These are phyloP conservation scores for Mycosphaerella arachidis DNA, from an alignment of 2,329 filamentous ascomycete species.

Conservation along the genomic window DNA sequence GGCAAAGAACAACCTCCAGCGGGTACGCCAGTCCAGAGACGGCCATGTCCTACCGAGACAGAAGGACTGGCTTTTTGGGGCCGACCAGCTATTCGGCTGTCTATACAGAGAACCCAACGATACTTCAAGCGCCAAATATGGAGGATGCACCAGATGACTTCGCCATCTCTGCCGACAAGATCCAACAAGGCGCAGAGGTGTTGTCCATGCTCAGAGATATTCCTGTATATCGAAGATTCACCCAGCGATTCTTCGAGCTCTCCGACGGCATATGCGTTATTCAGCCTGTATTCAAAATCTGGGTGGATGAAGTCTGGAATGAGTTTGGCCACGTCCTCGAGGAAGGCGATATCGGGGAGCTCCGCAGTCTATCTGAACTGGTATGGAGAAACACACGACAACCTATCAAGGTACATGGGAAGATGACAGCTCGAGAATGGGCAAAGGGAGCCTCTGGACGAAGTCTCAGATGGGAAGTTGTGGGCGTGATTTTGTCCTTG, in stretches of 20 bases:
- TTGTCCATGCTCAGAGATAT: slow-evolving; percentile 31
- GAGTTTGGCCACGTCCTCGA: slow-evolving; percentile 28
- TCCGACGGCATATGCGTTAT: slow-evolving; percentile 33
- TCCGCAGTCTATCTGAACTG: slow-evolving; percentile 37
- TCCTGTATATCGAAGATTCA: slow-evolving; percentile 29
- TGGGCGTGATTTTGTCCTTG: slow-evolving; percentile 38
- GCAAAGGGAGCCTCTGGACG: slow-evolving; percentile 37
- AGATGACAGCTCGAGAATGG: slow-evolving; percentile 39
- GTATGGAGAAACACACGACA: slow-evolving; percentile 41
- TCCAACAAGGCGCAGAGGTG: slow-evolving; percentile 33
- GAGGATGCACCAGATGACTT: slow-evolving; percentile 23
- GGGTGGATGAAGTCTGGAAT: slow-evolving; percentile 36
- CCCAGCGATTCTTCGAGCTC: slow-evolving; percentile 30
- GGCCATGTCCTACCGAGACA: slow-evolving; percentile 26
- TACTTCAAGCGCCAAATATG: slow-evolving; percentile 22
- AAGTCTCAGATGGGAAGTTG: slow-evolving; percentile 42
- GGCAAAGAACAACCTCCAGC: neutral
- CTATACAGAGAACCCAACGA: slow-evolving; percentile 31
- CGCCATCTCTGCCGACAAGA: slow-evolving; percentile 28
- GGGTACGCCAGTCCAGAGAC: slow-evolving; percentile 16
- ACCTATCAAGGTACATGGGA: slow-evolving; percentile 34
- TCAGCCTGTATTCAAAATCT: slow-evolving; percentile 31
- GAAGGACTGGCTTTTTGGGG: slow-evolving; percentile 31
- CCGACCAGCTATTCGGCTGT: slow-evolving; percentile 32
- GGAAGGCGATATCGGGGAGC: slow-evolving; percentile 29